phyloP scores from a whole-genome alignment of 179 eudicot species.

The Silene coronaria region DNA sequence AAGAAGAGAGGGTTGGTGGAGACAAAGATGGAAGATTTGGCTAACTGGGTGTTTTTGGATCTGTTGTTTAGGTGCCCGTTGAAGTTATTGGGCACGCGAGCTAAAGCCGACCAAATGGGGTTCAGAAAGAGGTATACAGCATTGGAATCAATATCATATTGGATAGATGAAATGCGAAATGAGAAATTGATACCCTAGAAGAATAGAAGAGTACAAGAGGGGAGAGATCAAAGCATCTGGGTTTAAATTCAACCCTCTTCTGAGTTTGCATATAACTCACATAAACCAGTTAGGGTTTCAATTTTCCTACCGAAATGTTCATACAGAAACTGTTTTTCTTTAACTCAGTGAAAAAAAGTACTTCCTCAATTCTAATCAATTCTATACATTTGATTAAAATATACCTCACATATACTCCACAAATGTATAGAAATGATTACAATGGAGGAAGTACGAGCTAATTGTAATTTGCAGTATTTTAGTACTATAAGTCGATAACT shows the following conservation, averaged over 20 bases:
- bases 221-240: not conserved
- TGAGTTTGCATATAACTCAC: slow-evolving; percentile 11
- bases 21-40: slow-evolving; percentile 59
- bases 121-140: slow-evolving; percentile 43
- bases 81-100: slow-evolving; percentile 55
- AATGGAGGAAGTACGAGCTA: not conserved
- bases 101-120: slow-evolving; percentile 61
- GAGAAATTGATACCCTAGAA: slow-evolving; percentile 59
- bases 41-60: slow-evolving; percentile 75
- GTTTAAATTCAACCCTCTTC: not conserved
- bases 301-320: not conserved
- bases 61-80: slow-evolving; percentile 57
- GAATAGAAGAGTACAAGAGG: not conserved
- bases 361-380: too few species aligned
- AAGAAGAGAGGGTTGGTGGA: slow-evolving; percentile 41
- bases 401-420: too few species aligned
- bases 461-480: not conserved
- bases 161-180: slow-evolving; percentile 72
- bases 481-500: not conserved
- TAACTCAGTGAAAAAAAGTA: not conserved
- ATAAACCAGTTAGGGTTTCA: not conserved
- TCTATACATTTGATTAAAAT: too few species aligned
- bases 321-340: too few species aligned
- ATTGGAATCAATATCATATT: slow-evolving; percentile 56
- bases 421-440: too few species aligned